Conservation (phyloP, 1,284 basidiomycete genomes). For the Erythrobasidium hasegawianum region DNA sequence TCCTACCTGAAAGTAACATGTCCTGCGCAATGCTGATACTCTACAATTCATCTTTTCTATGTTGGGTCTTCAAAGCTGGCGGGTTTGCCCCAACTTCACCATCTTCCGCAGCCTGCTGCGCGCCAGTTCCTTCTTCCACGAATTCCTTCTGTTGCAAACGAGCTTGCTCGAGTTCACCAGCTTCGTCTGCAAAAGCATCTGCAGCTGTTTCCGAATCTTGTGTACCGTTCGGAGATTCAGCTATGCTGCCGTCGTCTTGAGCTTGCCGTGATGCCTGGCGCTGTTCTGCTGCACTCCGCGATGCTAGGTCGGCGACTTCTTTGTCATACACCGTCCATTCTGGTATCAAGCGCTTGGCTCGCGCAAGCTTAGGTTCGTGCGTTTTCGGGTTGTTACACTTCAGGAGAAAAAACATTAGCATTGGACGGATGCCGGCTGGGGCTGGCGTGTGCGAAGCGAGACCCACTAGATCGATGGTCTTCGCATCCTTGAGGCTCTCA, state of each 20-base stretch:
- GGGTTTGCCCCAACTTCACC: too few relatives aligned
- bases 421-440: too few relatives aligned
- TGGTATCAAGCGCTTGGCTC: slow-evolving; percentile 82
- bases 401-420: neutral
- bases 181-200: slow-evolving; percentile 32
- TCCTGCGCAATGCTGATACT: too few relatives aligned
- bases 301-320: slow-evolving; percentile 49
- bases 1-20: too few relatives aligned
- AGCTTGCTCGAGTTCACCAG: slow-evolving; percentile 29
- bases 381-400: slow-evolving; percentile 50
- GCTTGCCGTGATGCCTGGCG: neutral
- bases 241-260: neutral
- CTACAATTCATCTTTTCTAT: slow-evolving; percentile 4
- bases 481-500: slow-evolving; percentile 70
- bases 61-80: too few relatives aligned
- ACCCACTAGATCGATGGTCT: slow-evolving; percentile 88
- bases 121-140: slow-evolving; percentile 32
- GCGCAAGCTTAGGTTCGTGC: slow-evolving; percentile 79
- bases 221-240: neutral
- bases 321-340: slow-evolving; percentile 92
- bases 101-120: neutral
- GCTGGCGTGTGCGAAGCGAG: slow-evolving; percentile 13
- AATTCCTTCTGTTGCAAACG: slow-evolving; percentile 34
- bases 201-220: slow-evolving; percentile 8
- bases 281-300: slow-evolving; percentile 40